These are phyloP conservation scores for Neurospora tetraspora DNA, from an alignment of 495 filamentous ascomycete genomes.

Conservation along the genomic window DNA sequence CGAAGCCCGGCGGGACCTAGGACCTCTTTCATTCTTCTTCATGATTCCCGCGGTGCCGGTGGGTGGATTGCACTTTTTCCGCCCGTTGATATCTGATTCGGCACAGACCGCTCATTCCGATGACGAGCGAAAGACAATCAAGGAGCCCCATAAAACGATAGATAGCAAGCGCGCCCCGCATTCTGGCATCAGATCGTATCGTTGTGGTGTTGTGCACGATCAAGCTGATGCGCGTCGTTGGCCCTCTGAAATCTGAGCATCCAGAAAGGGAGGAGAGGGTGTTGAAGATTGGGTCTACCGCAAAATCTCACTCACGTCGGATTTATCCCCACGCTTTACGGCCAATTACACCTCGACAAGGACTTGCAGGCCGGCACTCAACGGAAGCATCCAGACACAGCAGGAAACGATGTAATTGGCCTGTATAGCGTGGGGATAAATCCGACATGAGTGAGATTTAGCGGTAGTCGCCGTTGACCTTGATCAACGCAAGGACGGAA, in stretches of 20 bases:
- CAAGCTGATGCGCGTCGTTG: not conserved
- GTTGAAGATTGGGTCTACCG: not conserved
- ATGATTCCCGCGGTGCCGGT: not conserved
- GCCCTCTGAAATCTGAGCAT: not conserved
- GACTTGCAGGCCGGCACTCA: too few relatives aligned
- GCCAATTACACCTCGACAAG: too few relatives aligned
- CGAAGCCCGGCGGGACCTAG: not conserved
- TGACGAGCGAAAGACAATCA: not conserved
- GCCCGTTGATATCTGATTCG: not conserved
- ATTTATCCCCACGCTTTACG: too few relatives aligned
- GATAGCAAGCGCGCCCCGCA: not conserved
- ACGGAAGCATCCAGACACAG: too few relatives aligned
- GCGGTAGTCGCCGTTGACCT: not conserved
- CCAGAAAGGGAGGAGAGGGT: not conserved
- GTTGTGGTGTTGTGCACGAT: not conserved
- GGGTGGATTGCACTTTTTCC: not conserved
- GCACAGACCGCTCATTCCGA: not conserved
- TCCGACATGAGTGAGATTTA: not conserved
- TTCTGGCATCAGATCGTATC: not conserved
- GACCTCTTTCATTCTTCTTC: not conserved
- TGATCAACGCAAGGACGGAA: not conserved
- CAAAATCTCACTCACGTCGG: too few relatives aligned
- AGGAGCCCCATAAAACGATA: not conserved
- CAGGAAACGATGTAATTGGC: not conserved
- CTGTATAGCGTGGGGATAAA: not conserved